phyloP scores from a whole-genome alignment of 345 rosid genomes.

The Gossypium australe region DNA sequence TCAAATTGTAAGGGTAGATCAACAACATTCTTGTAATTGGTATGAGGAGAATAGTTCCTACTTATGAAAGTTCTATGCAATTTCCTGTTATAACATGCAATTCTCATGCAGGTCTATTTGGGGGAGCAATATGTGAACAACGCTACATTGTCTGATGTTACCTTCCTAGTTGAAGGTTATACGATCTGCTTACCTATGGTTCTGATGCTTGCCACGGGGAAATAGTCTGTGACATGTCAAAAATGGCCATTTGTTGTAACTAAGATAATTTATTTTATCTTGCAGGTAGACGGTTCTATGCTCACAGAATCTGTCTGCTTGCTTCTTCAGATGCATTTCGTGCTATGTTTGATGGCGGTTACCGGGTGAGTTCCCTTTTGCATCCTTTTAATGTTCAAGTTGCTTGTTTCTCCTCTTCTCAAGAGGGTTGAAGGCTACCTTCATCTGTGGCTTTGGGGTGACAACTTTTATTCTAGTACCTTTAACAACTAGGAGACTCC shows the following conservation, averaged over 20 bases:
- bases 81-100: not conserved
- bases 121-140: slow-evolving; percentile 95
- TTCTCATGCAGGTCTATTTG: slow-evolving; percentile 66
- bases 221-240: not conserved
- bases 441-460: not conserved
- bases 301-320: slow-evolving; percentile 94
- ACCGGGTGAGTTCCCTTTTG: slow-evolving; percentile 59
- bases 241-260: not conserved
- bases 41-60: not conserved
- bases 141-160: slow-evolving; percentile 86
- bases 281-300: slow-evolving; percentile 89
- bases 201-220: not conserved
- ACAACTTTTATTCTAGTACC: not conserved
- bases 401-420: not conserved
- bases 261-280: not conserved
- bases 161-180: slow-evolving; percentile 94
- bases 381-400: not conserved
- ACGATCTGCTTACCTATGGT: slow-evolving; percentile 7
- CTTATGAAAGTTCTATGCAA: not conserved
- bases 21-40: not conserved
- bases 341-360: slow-evolving; percentile 99
- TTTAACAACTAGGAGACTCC: slow-evolving; percentile 5
- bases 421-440: not conserved
- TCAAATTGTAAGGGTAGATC: not conserved
- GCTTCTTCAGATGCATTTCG: slow-evolving; percentile 99